Base-by-base conservation (phyloP, 1,284 basidiomycete genomes). In the Pulchroboletus neoregius region DNA sequence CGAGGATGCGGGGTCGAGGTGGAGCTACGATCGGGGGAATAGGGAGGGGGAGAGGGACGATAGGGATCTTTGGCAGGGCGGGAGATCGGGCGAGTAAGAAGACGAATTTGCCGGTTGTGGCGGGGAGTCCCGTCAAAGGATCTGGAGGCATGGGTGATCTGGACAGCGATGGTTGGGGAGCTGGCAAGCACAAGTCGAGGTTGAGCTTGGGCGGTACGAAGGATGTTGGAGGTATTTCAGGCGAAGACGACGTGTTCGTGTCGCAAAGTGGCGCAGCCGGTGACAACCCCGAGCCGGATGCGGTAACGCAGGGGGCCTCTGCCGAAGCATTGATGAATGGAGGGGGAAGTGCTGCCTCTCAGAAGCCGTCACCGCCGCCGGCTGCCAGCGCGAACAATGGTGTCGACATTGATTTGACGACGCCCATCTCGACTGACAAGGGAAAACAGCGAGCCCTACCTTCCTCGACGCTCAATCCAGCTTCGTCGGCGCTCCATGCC, bases 11-110 rank as follows among this genome's bases (percentile, higher is more conserved):
- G 10, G 43, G 30, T 23, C 51, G 41, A 16, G 37, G 33, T 13
- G 49, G 42, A 6, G 23, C 32, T 24, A 28, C 22, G 11, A 24
- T 18, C 4, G 46, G 48, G 10, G 41, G 40, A 9, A 45, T 53
- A 16, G 60, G 58, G 1, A 56, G 49, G 27, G 56, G 43, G 11
- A 54, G 50, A 27, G 49, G 49, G 24, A 12, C 41, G 22, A 46
- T 46, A 4, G 56, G 63, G 4, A 56, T 64, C 8, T 68, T 65
- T 46, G 52, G 56, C 28, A 65, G 70, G 39, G 54, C 65, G 0
- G 65, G 72, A 12, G 71, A 71, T 28, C 76, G 75, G 53, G 83
- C 71, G 12, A 88, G 85, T 61, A 78, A 78, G 65, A 79, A 79
- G 60, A 74, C 81, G n/a, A 76, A 65, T 37, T 63, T 87, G 45